phyloP scores from a whole-genome alignment of 2,329 filamentous ascomycete species.

The Pseudonectria buxi region DNA sequence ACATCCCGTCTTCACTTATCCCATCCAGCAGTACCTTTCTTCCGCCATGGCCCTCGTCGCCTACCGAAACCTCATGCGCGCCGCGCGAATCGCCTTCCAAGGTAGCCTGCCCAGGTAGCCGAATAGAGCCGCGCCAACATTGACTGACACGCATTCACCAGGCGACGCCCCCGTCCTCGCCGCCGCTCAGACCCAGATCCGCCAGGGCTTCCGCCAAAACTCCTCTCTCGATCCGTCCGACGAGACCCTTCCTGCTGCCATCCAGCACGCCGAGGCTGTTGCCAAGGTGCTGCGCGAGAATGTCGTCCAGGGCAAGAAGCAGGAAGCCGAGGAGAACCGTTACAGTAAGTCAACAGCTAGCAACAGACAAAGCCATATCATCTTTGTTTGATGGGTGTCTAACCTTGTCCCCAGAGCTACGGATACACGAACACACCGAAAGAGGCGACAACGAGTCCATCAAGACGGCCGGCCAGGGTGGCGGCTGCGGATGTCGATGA shows the following conservation, averaged over 20 bases:
- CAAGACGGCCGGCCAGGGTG: constrained; percentile 50
- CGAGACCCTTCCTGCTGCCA: constrained; percentile 53
- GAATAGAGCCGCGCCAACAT: background rate
- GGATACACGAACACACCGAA: constrained; percentile 88
- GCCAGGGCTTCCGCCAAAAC: constrained; percentile 65
- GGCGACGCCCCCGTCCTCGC: constrained; percentile 63
- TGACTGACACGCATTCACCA: constrained; percentile 28
- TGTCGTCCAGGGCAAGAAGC: constrained; percentile 71
- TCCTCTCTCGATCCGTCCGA: constrained; percentile 50
- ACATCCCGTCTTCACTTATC: too few species aligned
- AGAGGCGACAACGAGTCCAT: constrained; percentile 89
- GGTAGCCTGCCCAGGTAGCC: constrained; percentile 43
- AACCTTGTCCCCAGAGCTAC: constrained; percentile 52
- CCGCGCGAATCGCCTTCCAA: constrained; percentile 74
- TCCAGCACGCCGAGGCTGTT: constrained; percentile 76
- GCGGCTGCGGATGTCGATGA: constrained; percentile 26
- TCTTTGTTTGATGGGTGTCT: constrained; percentile 1
- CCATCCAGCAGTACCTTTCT: too few species aligned
- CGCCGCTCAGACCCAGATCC: constrained; percentile 67
- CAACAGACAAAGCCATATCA: too few species aligned
- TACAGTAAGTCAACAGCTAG: constrained; percentile 53
- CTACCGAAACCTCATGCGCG: constrained; percentile 76
- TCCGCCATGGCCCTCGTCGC: constrained; percentile 59
- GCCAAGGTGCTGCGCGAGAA: constrained; percentile 75
- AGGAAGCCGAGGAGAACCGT: constrained; percentile 35